Percentiles rank a stretch among this genome's conserved stretches.
These are phyloP conservation scores for Brassica carinata DNA, from an alignment of 345 rosid species.

Conservation along the genomic window DNA sequence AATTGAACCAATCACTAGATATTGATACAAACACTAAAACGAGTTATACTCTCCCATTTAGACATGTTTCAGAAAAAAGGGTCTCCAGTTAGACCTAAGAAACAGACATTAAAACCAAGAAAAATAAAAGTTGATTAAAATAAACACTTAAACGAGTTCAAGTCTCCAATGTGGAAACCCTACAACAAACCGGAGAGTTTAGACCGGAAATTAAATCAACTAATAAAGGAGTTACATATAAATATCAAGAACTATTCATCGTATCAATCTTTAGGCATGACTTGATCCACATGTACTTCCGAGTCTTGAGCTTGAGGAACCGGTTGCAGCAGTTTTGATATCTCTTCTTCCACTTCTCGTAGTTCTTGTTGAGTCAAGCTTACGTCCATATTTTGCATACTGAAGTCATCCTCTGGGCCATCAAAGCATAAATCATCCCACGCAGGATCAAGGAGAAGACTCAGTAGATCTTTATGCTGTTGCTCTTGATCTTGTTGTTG, in stretches of 20 bases:
- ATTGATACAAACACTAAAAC: neutral
- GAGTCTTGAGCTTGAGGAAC: neutral
- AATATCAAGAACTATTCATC: neutral
- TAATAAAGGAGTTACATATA: neutral
- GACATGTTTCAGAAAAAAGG: too few species aligned
- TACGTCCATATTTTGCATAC: too few species aligned
- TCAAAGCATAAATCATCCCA: too few species aligned
- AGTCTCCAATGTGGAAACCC: neutral
- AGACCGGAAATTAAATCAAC: neutral
- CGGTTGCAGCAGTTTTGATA: neutral
- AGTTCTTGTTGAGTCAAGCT: neutral
- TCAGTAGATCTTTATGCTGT: too few species aligned
- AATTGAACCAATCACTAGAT: neutral
- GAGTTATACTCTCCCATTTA: neutral
- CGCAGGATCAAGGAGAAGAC: too few species aligned
- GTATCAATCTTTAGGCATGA: neutral
- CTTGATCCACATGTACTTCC: neutral
- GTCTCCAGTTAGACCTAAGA: neutral
- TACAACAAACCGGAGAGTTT: neutral
- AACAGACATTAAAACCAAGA: neutral
- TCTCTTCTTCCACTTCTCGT: neutral
- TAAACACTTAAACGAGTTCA: neutral
- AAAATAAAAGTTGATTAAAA: neutral
- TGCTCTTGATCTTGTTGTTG: too few species aligned
- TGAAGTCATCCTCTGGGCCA: too few species aligned